Evolutionary conservation across 179 eudicot species (phyloP), one percentile per base, ranked within the genome.

Genomic region (Camellia oleifera): DNA sequence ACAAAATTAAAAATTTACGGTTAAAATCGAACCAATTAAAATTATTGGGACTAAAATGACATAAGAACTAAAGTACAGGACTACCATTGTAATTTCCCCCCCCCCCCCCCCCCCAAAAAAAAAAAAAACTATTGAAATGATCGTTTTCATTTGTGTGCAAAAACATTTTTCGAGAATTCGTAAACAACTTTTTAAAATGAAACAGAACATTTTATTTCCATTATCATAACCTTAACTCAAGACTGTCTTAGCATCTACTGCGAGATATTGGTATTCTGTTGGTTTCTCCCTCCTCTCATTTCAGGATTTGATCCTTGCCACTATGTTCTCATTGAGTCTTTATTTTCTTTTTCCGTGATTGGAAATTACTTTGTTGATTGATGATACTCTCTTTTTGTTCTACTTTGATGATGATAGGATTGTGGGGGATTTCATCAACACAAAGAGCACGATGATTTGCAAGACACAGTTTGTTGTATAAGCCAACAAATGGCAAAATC

Each of bases 351-450:
- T 18, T 10, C 6, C 17, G 9, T 46, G 26, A 17, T 18, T 70
- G 74, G 18, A 17, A 17, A 46, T 45, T 70, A 45, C 56, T 45
- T 48, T 61, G 23, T 46, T 45, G 56, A 7, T 70, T 50, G 26
- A 17, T 69, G 23, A 45, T 52, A 26, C 20, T 10, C 4, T 20
- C 23, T 20, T 72, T 10, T 50, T 52, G 52, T 15, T 61, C 17
- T 46, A 75, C 44, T 76, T 76, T 62, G 70, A 46, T 76, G 71
- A 7, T 77, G 23, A 73, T 68, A 79, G 82, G 82, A 79, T 26
- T 53, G 15, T 32, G 40, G n/a, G 26, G 77, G 17, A 50, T 10
- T 52, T 26, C 18, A 26, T 13, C 26, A 63, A 63, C 42, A 48
- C 17, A 40, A 52, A 15, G 72, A 48, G 40, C 8, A 69, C 7